phyloP scores from a whole-genome alignment of 768 basidiomycete species.

The Trametes villosa region DNA sequence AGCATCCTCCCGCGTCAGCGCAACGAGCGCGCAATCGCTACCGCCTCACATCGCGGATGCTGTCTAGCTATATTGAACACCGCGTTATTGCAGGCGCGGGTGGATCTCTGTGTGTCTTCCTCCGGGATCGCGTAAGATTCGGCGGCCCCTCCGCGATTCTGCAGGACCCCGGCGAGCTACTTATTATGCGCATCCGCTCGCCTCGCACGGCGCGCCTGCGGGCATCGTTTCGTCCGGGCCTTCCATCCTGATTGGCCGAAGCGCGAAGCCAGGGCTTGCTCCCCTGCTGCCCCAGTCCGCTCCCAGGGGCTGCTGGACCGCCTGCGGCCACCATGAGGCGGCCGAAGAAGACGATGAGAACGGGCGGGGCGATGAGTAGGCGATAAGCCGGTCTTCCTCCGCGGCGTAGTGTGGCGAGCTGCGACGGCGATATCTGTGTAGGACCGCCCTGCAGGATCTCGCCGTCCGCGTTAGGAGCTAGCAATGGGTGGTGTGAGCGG shows the following conservation, averaged over 20 bases:
- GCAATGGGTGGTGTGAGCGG: too few relatives aligned
- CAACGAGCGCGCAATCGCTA: not conserved
- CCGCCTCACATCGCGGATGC: not conserved
- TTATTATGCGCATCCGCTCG: not conserved
- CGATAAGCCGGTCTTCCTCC: not conserved
- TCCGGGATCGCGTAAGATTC: slow-evolving; percentile 22
- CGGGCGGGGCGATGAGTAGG: not conserved
- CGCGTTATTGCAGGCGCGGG: not conserved
- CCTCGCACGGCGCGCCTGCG: not conserved
- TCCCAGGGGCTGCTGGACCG: not conserved
- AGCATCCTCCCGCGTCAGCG: not conserved
- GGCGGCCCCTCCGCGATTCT: not conserved
- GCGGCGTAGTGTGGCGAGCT: not conserved
- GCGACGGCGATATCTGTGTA: slow-evolving; percentile 4
- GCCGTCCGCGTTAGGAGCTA: slow-evolving; percentile 10
- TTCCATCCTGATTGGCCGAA: slow-evolving; percentile 14
- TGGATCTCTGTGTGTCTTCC: slow-evolving; percentile 8
- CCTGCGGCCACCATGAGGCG: not conserved
- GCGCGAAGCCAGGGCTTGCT: not conserved
- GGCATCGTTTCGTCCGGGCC: not conserved
- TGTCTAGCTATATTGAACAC: not conserved
- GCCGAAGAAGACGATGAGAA: not conserved
- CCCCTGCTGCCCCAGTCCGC: not conserved
- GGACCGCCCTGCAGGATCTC: slow-evolving; percentile 1
- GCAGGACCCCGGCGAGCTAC: not conserved